Percentiles rank a stretch among this genome's conserved stretches.
Conservation (phyloP, 2,329 filamentous ascomycete species). For the Chaetomiaceae sp. region DNA sequence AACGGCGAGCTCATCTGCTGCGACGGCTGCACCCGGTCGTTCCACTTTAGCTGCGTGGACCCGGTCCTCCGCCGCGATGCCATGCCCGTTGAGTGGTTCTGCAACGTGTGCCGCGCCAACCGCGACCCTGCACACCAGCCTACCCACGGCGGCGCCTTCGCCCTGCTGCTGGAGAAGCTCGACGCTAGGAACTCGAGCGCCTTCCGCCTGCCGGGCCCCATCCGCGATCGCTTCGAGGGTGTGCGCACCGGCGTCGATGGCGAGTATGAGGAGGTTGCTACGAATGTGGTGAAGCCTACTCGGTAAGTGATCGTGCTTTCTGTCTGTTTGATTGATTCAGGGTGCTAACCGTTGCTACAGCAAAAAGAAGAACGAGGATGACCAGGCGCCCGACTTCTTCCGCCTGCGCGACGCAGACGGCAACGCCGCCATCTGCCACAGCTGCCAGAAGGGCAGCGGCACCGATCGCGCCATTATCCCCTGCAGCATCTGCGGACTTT, state of each 20-base stretch:
- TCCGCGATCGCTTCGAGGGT: constrained; percentile 74
- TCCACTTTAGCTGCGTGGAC: constrained; percentile 85
- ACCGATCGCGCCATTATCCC: constrained; percentile 70
- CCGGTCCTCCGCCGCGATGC: constrained; percentile 64
- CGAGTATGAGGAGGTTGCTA: constrained; percentile 72
- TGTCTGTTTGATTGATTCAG: background rate
- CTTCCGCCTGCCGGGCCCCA: constrained; percentile 64
- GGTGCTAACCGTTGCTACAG: constrained; percentile 37
- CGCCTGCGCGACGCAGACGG: constrained; percentile 67
- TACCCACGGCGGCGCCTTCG: constrained; percentile 55
- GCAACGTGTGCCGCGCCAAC: constrained; percentile 62
- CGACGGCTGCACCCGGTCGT: constrained; percentile 84
- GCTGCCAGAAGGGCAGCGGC: constrained; percentile 64
- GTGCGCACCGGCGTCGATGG: constrained; percentile 73
- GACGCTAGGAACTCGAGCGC: constrained; percentile 66
- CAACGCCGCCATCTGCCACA: constrained; percentile 70
- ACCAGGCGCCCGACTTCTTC: constrained; percentile 63
- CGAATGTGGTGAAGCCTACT: constrained; percentile 51
- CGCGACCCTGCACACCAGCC: constrained; percentile 44
- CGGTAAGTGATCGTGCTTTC: constrained; percentile 50
- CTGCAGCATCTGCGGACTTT: constrained; percentile 75
- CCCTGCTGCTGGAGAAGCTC: constrained; percentile 57
- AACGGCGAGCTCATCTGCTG: constrained; percentile 87
- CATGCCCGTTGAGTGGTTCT: constrained; percentile 78
- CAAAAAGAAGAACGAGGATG: constrained; percentile 55